Conservation (phyloP, 495 filamentous ascomycete species). For the Hyphodiscus hymeniophilus region DNA sequence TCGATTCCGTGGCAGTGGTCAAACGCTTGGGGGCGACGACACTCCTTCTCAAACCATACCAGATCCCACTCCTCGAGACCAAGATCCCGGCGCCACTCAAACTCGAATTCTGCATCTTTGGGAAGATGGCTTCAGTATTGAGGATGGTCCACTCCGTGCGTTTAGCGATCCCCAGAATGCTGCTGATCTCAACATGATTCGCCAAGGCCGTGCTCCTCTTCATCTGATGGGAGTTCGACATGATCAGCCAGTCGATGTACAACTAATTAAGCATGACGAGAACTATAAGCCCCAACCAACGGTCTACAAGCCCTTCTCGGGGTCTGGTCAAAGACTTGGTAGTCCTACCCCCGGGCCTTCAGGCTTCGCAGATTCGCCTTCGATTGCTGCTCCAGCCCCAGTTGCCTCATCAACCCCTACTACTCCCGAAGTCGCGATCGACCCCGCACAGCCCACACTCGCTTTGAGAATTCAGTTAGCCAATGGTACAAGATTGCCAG, state of each 20-base stretch:
- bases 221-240: constrained; percentile 80
- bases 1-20: constrained; percentile 72
- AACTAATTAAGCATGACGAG: constrained; percentile 77
- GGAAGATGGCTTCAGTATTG: constrained; percentile 90
- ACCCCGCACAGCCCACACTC: constrained; percentile 69
- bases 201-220: constrained; percentile 76
- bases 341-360: constrained; percentile 72
- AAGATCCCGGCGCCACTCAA: constrained; percentile 28
- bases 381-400: constrained; percentile 31
- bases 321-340: constrained; percentile 78
- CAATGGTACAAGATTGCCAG: constrained; percentile 77
- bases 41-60: constrained; percentile 65
- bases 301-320: constrained; percentile 79
- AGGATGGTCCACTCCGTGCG: constrained; percentile 83
- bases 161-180: constrained; percentile 85
- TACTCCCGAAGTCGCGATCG: constrained; percentile 45
- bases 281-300: constrained; percentile 77
- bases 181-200: constrained; percentile 74
- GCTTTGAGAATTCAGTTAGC: constrained; percentile 83
- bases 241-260: constrained; percentile 84
- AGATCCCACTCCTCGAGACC: constrained; percentile 42
- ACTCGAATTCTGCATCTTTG: constrained; percentile 76
- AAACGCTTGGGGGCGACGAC: constrained; percentile 86
- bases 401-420: constrained; percentile 26
- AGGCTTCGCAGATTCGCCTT: constrained; percentile 21